These are phyloP conservation scores for Trifolium subterraneum DNA, from an alignment of 306 rosid genomes.

Conservation along the genomic window DNA sequence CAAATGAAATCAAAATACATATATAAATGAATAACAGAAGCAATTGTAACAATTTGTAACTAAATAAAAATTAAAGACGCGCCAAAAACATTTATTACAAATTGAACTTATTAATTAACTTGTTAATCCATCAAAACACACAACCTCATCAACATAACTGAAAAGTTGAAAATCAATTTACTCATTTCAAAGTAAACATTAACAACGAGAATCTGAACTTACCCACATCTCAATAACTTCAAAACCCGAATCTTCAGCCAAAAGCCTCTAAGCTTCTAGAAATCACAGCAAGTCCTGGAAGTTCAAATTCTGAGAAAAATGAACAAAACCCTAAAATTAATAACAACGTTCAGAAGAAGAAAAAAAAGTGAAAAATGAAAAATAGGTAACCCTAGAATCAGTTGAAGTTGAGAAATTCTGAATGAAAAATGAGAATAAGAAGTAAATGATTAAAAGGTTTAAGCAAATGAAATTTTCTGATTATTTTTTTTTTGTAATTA, in stretches of 20 bases:
- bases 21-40: background rate
- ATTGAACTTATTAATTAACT: background rate
- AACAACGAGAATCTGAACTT: constrained; percentile 26
- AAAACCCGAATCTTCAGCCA: constrained; percentile 9
- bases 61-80: constrained; percentile 1
- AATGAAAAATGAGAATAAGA: constrained; percentile 24
- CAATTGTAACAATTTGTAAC: background rate
- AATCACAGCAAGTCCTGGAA: constrained; percentile 8
- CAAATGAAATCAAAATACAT: constrained; percentile 1
- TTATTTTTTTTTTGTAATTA: background rate
- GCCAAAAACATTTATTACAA: background rate
- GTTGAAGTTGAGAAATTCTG: constrained; percentile 7
- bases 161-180: background rate
- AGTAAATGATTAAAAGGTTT: background rate
- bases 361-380: background rate
- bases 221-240: constrained; percentile 27
- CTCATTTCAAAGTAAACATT: constrained; percentile 25
- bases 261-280: constrained; percentile 9
- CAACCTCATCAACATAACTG: constrained; percentile 13
- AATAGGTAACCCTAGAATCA: constrained; percentile 36
- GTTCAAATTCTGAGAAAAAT: background rate
- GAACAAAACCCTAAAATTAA: constrained; percentile 44
- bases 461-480: background rate
- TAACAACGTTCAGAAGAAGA: background rate
- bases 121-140: constrained; percentile 8